Conservation (phyloP, 2,329 filamentous ascomycete species). For the Pseudogymnoascus sp. region DNA sequence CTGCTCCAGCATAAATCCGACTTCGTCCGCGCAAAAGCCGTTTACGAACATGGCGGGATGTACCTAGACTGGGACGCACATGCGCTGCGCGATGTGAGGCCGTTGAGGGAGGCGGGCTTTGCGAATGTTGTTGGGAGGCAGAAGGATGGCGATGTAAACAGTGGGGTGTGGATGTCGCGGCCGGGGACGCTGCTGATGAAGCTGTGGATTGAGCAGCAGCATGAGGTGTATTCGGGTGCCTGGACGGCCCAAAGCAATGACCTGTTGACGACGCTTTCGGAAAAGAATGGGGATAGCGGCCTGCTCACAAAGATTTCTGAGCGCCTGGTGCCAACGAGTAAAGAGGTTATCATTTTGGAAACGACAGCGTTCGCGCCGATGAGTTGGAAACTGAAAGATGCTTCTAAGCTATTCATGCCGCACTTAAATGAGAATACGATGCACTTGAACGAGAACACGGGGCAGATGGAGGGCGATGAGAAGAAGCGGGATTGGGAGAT, state of each 20-base stretch:
- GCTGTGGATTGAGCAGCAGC: slow-evolving; percentile 15
- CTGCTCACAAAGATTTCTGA: slow-evolving; percentile 22
- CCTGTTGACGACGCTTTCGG: not conserved
- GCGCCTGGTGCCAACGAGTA: slow-evolving; percentile 17
- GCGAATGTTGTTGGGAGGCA: slow-evolving; percentile 21
- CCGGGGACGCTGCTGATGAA: slow-evolving; percentile 13
- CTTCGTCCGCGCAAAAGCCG: slow-evolving; percentile 22
- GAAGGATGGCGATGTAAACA: slow-evolving; percentile 14
- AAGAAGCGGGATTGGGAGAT: slow-evolving; percentile 18
- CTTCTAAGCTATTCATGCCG: slow-evolving; percentile 10
- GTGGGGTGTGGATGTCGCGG: slow-evolving; percentile 12
- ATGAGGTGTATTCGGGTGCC: slow-evolving; percentile 20
- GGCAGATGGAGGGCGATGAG: slow-evolving; percentile 11
- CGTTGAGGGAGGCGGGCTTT: slow-evolving; percentile 21
- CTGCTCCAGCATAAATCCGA: slow-evolving; percentile 24
- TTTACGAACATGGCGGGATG: slow-evolving; percentile 22
- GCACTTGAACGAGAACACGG: not conserved
- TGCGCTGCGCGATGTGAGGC: slow-evolving; percentile 19
- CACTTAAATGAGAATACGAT: not conserved
- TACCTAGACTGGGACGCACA: slow-evolving; percentile 27
- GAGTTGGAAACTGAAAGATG: slow-evolving; percentile 17
- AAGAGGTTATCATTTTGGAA: slow-evolving; percentile 20
- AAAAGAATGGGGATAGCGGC: not conserved
- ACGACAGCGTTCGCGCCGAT: slow-evolving; percentile 21
- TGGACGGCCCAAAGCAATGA: slow-evolving; percentile 15